These are phyloP conservation scores for Aegilops sharonensis DNA, from an alignment of 176 grass and related monocot genomes.

Conservation along the genomic window DNA sequence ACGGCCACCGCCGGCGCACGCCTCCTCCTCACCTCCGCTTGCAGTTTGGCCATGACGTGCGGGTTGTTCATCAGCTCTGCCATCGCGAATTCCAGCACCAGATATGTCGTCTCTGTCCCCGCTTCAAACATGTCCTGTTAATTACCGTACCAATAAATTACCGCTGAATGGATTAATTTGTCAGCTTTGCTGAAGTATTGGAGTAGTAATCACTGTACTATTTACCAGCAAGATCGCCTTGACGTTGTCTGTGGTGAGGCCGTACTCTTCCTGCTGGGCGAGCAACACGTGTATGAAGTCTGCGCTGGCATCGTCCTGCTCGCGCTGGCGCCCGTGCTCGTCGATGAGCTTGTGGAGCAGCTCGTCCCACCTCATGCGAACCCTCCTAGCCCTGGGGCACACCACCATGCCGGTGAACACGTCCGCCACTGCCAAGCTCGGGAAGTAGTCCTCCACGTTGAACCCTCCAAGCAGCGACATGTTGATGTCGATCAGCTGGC, in stretches of 20 bases:
- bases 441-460: conserved; percentile 1
- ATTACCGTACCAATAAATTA: not conserved
- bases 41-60: not conserved
- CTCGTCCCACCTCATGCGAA: conserved; percentile 1
- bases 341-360: not conserved
- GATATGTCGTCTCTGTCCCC: not conserved
- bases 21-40: not conserved
- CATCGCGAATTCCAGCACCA: not conserved
- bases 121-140: not conserved
- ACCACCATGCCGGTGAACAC: not conserved
- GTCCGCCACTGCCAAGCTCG: not conserved
- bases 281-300: not conserved
- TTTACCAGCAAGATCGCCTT: not conserved
- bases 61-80: not conserved
- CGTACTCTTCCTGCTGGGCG: not conserved
- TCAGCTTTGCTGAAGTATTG: not conserved
- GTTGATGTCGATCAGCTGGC: not conserved
- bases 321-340: not conserved
- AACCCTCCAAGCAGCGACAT: conserved; percentile 1
- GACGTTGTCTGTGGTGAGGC: not conserved
- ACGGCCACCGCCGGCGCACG: not conserved
- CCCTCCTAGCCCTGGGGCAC: not conserved
- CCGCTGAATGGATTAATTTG: not conserved
- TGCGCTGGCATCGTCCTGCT: not conserved
- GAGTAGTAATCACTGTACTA: not conserved